These are phyloP conservation scores for Geotrichum histeridarum DNA, from an alignment of 1,139 yeast genomes.

Conservation along the genomic window DNA sequence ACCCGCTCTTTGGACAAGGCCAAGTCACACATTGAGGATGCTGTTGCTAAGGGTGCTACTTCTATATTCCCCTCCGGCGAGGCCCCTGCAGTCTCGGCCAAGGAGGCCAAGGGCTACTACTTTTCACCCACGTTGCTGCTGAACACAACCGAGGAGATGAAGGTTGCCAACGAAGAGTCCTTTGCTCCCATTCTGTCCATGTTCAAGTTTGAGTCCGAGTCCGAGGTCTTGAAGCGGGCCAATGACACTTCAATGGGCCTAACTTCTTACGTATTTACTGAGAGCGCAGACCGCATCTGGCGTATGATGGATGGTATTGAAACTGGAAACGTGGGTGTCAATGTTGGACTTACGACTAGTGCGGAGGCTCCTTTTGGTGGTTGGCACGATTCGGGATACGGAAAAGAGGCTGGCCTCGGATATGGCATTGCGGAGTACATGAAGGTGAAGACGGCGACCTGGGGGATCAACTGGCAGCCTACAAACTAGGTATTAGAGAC, in stretches of 20 bases:
- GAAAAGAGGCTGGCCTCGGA: slow-evolving; percentile 56
- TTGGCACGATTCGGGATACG: slow-evolving; percentile 57
- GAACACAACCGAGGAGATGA: slow-evolving; percentile 54
- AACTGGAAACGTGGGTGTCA: slow-evolving; percentile 59
- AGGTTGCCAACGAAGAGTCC: slow-evolving; percentile 60
- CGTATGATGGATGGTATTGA: slow-evolving; percentile 54
- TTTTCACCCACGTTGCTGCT: slow-evolving; percentile 61
- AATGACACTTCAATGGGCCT: slow-evolving; percentile 56
- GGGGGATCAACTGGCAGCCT: slow-evolving; percentile 20
- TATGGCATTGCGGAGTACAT: slow-evolving; percentile 60
- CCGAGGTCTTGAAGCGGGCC: slow-evolving; percentile 58
- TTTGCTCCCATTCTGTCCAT: slow-evolving; percentile 69
- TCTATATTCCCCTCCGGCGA: slow-evolving; percentile 40
- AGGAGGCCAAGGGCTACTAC: slow-evolving; percentile 35
- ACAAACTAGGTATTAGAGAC: neutral
- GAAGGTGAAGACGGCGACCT: slow-evolving; percentile 48
- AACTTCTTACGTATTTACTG: slow-evolving; percentile 64
- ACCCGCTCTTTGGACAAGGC: slow-evolving; percentile 54
- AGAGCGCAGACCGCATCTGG: slow-evolving; percentile 53
- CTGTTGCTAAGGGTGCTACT: slow-evolving; percentile 58
- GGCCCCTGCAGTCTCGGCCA: slow-evolving; percentile 51
- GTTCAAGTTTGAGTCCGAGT: slow-evolving; percentile 43
- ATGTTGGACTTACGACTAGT: slow-evolving; percentile 57
- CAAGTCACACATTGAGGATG: slow-evolving; percentile 57
- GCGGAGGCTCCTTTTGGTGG: slow-evolving; percentile 63